Base-by-base conservation (phyloP, 495 filamentous ascomycete genomes). In the Aspergillus baeticus region DNA sequence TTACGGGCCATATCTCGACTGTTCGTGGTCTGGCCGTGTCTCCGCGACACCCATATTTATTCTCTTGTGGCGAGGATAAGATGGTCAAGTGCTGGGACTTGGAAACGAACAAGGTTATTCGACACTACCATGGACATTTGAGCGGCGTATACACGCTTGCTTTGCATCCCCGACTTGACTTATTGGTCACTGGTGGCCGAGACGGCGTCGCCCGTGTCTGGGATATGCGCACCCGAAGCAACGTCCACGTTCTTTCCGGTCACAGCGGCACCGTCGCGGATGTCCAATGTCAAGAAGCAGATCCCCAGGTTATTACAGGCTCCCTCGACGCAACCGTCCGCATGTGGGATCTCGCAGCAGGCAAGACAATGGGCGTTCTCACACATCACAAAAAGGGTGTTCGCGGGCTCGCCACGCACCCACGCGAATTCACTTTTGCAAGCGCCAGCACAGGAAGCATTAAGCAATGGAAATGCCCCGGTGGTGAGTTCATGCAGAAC, bases 61-160 rank as follows among this genome's bases (percentile, higher is more conserved):
- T 98, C 72, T 96, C 90, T 13, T 98, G 95, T 63, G 95, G 90
- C 48, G 95, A 99, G 71, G 95, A 99, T 70, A 99, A 99, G 81
- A 97, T 96, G 91, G 95, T 99, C 34, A 98, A 98, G 73, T 98
- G 95, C 76, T 99, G 95, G 95, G 95, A 99, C 76, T 72, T 99
- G 62, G 95, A 99, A 68, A 94, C 90, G 7, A 99, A 99, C 71
- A 96, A 96, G 72, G 95, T 99, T 51, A 99, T 99, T 63, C 83
- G 94, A 31, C 93, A 99, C 71, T 98, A 98, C 72, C 95, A 99
- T 74, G 95, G 95, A 15, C 95, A 99, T 73, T 77, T 99, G 4
- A 95, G 90, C 58, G 95, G 95, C 61, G 95, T 99, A 5, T 98
- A 98, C 73, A 91, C 93, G 1, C 77, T 99, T 4, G 81, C 87